Percentiles rank a stretch among this genome's conserved stretches.
Evolutionary conservation across 169 alveolate species (phyloP).

Genomic region (Eimeria brunetti): DNA sequence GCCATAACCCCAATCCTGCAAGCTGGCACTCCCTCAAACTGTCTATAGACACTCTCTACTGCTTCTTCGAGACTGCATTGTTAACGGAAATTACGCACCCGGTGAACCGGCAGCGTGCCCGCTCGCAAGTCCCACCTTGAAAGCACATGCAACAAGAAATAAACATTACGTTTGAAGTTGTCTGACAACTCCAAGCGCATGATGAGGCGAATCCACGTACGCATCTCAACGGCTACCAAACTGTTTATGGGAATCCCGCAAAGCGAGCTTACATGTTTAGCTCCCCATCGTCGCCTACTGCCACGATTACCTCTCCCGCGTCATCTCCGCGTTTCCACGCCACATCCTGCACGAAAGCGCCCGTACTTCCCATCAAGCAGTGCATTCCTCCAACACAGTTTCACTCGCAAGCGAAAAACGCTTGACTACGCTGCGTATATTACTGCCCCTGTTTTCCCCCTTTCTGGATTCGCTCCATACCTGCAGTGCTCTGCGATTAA

Average conservation of each 20-base stretch:
- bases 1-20: not conserved
- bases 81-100: constrained; percentile 40
- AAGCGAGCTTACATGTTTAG: constrained; percentile 62
- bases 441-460: not conserved
- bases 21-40: not conserved
- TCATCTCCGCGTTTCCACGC: constrained; percentile 77
- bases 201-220: not conserved
- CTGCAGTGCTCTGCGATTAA: constrained; percentile 59
- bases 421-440: too few species aligned
- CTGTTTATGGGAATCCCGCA: not conserved
- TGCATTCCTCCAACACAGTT: not conserved
- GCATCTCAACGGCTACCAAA: not conserved
- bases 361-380: not conserved
- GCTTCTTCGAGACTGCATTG: not conserved
- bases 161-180: not conserved
- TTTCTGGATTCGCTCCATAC: not conserved
- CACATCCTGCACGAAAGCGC: constrained; percentile 67
- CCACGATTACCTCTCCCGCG: constrained; percentile 74
- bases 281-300: constrained; percentile 78
- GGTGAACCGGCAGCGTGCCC: constrained; percentile 71
- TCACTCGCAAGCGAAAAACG: not conserved
- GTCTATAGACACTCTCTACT: not conserved
- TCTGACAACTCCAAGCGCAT: not conserved
- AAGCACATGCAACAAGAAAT: constrained; percentile 4
- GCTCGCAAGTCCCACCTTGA: constrained; percentile 80